phyloP scores from a whole-genome alignment of 2,329 filamentous ascomycete species.

The Cytospora mali region DNA sequence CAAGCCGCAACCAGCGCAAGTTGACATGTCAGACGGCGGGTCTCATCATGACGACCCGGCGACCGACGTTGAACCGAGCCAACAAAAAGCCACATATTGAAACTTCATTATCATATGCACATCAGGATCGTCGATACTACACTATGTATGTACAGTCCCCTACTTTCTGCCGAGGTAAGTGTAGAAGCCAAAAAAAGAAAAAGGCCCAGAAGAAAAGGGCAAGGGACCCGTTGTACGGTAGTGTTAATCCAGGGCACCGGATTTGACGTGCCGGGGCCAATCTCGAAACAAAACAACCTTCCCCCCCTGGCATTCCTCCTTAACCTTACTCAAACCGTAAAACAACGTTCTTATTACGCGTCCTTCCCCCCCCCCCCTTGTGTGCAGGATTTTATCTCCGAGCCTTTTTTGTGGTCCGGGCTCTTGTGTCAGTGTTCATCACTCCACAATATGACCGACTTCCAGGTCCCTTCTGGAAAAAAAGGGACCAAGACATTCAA shows the following conservation, averaged over 20 bases:
- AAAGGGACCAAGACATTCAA: not conserved
- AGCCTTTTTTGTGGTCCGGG: not conserved
- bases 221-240: not conserved
- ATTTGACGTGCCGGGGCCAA: not conserved
- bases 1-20: not conserved
- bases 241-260: not conserved
- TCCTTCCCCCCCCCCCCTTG: not conserved
- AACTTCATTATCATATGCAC: not conserved
- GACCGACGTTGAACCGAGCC: not conserved
- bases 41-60: too few relatives aligned
- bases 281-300: not conserved
- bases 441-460: not conserved
- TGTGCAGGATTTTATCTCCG: slow-evolving; percentile 3
- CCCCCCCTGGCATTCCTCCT: not conserved
- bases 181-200: not conserved
- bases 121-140: not conserved
- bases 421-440: not conserved
- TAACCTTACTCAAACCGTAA: slow-evolving; percentile 25
- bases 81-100: not conserved
- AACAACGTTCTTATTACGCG: slow-evolving; percentile 19
- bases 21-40: not conserved
- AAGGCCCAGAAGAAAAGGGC: not conserved
- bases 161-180: not conserved
- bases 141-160: too few relatives aligned
- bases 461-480: not conserved